phyloP scores from a whole-genome alignment of 1,284 basidiomycete genomes.

The Ceratobasidium sp. region DNA sequence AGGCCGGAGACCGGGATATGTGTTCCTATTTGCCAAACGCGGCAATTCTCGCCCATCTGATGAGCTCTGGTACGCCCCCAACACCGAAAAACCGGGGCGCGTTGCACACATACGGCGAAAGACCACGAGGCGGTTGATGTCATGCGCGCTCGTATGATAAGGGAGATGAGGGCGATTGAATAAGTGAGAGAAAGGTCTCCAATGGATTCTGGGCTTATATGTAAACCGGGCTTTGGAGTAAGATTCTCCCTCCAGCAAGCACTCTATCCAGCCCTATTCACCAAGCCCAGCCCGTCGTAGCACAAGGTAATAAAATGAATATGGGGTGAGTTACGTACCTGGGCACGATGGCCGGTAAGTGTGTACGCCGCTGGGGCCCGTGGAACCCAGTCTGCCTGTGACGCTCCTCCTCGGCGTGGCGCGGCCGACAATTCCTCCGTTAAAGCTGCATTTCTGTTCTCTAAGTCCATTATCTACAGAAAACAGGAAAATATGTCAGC shows the following conservation, averaged over 20 bases:
- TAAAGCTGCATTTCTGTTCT: constrained; percentile 75
- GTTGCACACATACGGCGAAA: constrained; percentile 34
- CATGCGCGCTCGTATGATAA: constrained; percentile 30
- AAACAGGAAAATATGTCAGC: constrained; percentile 20
- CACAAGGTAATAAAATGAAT: constrained; percentile 2
- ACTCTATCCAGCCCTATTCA: background rate
- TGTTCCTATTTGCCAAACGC: constrained; percentile 34
- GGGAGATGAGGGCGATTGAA: constrained; percentile 32
- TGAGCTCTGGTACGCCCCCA: constrained; percentile 10
- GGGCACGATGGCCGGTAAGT: constrained; percentile 79
- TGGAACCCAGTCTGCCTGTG: constrained; percentile 79
- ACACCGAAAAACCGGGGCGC: constrained; percentile 29
- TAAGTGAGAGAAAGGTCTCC: constrained; percentile 18
- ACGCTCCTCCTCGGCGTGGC: constrained; percentile 60
- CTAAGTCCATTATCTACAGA: constrained; percentile 83
- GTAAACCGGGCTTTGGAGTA: too few relatives aligned
- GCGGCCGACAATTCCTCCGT: constrained; percentile 73
- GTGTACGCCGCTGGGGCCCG: constrained; percentile 78
- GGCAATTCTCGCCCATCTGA: constrained; percentile 30
- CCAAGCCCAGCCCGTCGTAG: constrained; percentile 1
- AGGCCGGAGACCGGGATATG: background rate
- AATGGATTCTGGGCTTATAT: background rate
- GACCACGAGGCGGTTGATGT: constrained; percentile 39
- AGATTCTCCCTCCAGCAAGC: too few relatives aligned
- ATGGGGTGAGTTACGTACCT: constrained; percentile 47